A percentile compares a stretch with the other conserved stretches of the same genome.
Evolutionary conservation across 2,329 filamentous ascomycete genomes (phyloP).

Genomic region (Ceratocystis colombiana): DNA sequence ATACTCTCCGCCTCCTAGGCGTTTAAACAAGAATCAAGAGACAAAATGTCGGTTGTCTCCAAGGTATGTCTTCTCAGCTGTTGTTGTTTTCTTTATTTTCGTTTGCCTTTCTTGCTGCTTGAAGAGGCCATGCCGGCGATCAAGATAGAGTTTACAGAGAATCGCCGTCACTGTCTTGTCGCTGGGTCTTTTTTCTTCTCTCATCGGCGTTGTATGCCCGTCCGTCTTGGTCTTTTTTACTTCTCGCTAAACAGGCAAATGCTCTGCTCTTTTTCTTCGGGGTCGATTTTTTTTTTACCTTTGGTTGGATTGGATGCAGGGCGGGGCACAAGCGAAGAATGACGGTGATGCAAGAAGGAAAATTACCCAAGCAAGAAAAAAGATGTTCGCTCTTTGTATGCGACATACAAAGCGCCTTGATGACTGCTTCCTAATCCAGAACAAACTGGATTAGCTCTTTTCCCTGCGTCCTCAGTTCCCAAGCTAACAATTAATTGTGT

Average conservation of each 20-base stretch:
- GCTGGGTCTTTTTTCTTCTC: neutral
- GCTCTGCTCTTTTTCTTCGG: neutral
- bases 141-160: too few species aligned
- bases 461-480: neutral
- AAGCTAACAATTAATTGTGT: conserved; percentile 12
- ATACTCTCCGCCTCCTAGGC: conserved; percentile 26
- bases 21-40: conserved; percentile 34
- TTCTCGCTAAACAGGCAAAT: neutral
- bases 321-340: neutral
- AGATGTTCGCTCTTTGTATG: too few species aligned
- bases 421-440: too few species aligned
- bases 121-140: neutral
- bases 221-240: neutral
- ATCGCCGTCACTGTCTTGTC: neutral
- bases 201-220: neutral
- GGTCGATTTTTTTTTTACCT: neutral
- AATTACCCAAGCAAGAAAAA: neutral
- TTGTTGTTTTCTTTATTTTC: neutral
- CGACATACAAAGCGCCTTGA: too few species aligned
- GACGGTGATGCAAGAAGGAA: neutral
- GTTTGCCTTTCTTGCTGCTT: neutral
- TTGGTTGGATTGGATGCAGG: neutral
- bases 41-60: conserved; percentile 53
- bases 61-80: conserved; percentile 40
- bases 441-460: too few species aligned